Base-by-base conservation (phyloP, 805 yeast genomes). In the Barnettozyma vustinii region DNA sequence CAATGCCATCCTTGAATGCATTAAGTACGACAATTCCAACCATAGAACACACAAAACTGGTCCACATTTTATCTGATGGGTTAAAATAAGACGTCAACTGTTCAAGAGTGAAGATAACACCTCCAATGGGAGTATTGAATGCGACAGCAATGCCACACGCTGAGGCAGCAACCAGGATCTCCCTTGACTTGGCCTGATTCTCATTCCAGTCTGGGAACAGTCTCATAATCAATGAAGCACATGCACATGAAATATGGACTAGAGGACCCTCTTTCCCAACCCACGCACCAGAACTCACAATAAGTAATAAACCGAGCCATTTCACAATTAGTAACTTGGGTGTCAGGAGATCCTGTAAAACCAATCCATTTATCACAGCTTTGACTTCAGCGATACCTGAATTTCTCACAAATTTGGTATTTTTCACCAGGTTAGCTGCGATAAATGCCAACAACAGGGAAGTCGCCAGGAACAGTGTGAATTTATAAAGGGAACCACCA, bases 61-160 rank as follows among this genome's bases (percentile, higher is more conserved):
- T 82, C 96, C 96, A 88, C 81, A 88, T 78, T 52, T 83, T 73
- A 52, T 74, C 77, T 25, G 79, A 79, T 19, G 83, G 79, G 43
- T 76, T 77, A 59, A 83, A 80, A 58, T 77, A 85, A 32, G 81
- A 76, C 4, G 84, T 79, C 40, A 84, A 69, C 52, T 80, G 81
- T 58, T 88, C 95, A 18, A 86, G 63, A 5, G 85, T 83, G 63
- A 87, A 89, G 30, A 88, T 63, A 1, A 89, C 94, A 1, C 96
- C 96, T 8, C 95, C 96, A 48, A 89, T 81, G 3, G 96, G 96
- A 0, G 96, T 82, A 52, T 84, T 85, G 65, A 88, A 87, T 0
- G 96, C 95, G 13, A 85, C 87, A 0, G 91, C 80, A 21, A 88
- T 83, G 5, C 96, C 96, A 1, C 91, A 83, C 1, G 95, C 91